phyloP scores from a whole-genome alignment of 495 filamentous ascomycete species.

The Talaromyces ruber region DNA sequence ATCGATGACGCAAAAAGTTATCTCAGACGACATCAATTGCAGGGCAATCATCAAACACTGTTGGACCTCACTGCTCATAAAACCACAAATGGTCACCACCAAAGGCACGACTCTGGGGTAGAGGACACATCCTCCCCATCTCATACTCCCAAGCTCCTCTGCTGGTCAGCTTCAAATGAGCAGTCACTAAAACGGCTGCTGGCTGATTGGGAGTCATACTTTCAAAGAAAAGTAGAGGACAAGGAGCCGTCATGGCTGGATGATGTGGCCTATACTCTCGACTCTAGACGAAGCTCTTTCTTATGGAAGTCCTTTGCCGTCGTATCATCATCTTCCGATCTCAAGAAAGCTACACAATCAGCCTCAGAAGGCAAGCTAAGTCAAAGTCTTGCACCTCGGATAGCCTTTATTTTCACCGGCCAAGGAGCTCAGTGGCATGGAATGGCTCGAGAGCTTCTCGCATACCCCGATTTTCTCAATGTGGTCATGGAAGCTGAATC shows the following conservation, averaged over 20 bases:
- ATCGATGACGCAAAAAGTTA: slow-evolving; percentile 21
- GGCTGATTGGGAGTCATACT: background rate
- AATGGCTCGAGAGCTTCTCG: slow-evolving; percentile 24
- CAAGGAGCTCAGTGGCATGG: slow-evolving; percentile 26
- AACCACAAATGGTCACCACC: background rate
- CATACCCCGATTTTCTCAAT: background rate
- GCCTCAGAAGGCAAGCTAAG: slow-evolving; percentile 3
- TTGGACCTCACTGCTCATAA: background rate
- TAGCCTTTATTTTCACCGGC: slow-evolving; percentile 24
- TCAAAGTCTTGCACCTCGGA: slow-evolving; percentile 2
- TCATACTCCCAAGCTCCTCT: background rate
- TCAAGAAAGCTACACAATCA: background rate
- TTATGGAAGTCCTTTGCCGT: slow-evolving; percentile 19
- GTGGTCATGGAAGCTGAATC: background rate
- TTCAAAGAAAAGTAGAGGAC: background rate
- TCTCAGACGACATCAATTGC: slow-evolving; percentile 4
- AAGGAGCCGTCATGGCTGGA: background rate
- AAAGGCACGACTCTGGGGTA: background rate
- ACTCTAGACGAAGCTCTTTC: slow-evolving; percentile 14
- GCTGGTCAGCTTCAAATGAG: background rate
- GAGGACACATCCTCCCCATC: background rate
- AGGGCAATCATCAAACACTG: slow-evolving; percentile 12
- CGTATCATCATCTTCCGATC: background rate
- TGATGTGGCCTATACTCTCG: slow-evolving; percentile 20
- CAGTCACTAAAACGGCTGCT: background rate